These are phyloP conservation scores for Patellifolia procumbens DNA, from an alignment of 179 eudicot species.

Conservation along the genomic window DNA sequence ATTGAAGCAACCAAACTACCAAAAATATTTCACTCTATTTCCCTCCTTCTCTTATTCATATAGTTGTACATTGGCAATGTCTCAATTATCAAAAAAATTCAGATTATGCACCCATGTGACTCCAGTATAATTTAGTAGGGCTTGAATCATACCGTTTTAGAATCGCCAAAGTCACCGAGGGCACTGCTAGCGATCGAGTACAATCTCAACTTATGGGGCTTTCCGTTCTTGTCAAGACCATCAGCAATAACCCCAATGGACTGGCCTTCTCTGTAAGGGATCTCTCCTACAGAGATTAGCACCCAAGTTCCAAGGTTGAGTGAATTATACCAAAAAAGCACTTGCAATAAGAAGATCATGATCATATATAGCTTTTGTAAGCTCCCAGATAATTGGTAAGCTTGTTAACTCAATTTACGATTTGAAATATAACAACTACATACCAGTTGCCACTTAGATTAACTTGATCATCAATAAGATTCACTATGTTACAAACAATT, in stretches of 20 bases:
- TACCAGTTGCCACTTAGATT: neutral
- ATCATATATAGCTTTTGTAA: neutral
- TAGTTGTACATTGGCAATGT: neutral
- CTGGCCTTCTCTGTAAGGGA: conserved; percentile 98
- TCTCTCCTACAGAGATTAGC: conserved; percentile 58
- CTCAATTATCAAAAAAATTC: neutral
- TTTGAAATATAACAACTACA: neutral
- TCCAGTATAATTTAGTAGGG: conserved; percentile 2
- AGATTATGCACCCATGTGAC: neutral
- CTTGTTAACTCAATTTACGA: neutral
- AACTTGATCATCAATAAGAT: neutral
- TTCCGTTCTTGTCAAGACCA: conserved; percentile 92
- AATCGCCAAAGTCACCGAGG: conserved; percentile 93
- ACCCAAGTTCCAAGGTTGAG: conserved; percentile 17
- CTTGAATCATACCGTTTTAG: conserved; percentile 71
- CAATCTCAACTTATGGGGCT: conserved; percentile 95
- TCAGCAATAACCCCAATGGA: conserved; percentile 95
- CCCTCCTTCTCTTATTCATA: neutral
- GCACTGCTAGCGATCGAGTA: conserved; percentile 99
- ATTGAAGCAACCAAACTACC: neutral
- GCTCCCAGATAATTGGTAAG: neutral
- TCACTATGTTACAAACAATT: neutral
- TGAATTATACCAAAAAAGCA: neutral
- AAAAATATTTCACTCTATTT: neutral
- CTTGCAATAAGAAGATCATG: conserved; percentile 6